Evolutionary conservation across 2,329 filamentous ascomycete genomes (phyloP).

Genomic region (Ophiocordyceps camponoti-floridani): DNA sequence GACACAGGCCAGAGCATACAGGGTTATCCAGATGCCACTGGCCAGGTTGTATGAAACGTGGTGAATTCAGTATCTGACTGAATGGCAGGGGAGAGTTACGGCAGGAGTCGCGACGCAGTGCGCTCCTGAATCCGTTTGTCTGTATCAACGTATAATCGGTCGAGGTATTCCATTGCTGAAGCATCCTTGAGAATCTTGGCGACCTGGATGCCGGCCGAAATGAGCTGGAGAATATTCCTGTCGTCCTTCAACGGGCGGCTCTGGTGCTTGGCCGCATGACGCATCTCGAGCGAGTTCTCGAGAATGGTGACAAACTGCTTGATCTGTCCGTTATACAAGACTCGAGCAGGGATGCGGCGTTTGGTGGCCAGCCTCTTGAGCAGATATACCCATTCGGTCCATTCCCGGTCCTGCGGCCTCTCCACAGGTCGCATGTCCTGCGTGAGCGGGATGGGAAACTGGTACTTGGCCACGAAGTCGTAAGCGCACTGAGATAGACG

Average conservation of each 20-base stretch:
- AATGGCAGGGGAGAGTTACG: conserved; percentile 7
- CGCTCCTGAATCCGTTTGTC: conserved; percentile 63
- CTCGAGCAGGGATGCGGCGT: conserved; percentile 64
- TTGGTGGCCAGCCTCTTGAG: conserved; percentile 75
- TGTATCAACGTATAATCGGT: conserved; percentile 65
- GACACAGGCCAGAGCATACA: not conserved
- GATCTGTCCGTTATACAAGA: conserved; percentile 79
- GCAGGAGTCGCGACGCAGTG: conserved; percentile 16
- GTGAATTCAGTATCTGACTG: conserved; percentile 4
- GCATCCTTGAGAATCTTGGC: conserved; percentile 77
- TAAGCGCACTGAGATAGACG: conserved; percentile 71
- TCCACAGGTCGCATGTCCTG: conserved; percentile 66
- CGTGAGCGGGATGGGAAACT: conserved; percentile 73
- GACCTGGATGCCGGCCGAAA: conserved; percentile 74
- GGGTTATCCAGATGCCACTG: not conserved
- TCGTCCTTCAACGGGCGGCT: conserved; percentile 74
- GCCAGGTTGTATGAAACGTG: conserved; percentile 5
- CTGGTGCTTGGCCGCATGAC: conserved; percentile 69
- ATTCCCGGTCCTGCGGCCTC: conserved; percentile 61
- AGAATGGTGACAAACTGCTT: conserved; percentile 79
- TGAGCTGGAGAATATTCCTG: conserved; percentile 71
- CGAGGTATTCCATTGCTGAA: conserved; percentile 65
- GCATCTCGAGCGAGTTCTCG: conserved; percentile 78
- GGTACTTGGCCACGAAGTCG: conserved; percentile 81
- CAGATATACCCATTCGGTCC: conserved; percentile 85